Evolutionary conservation across 768 basidiomycete genomes (phyloP), one percentile per base, ranked within the genome.

Genomic region (Megacollybia marginata): DNA sequence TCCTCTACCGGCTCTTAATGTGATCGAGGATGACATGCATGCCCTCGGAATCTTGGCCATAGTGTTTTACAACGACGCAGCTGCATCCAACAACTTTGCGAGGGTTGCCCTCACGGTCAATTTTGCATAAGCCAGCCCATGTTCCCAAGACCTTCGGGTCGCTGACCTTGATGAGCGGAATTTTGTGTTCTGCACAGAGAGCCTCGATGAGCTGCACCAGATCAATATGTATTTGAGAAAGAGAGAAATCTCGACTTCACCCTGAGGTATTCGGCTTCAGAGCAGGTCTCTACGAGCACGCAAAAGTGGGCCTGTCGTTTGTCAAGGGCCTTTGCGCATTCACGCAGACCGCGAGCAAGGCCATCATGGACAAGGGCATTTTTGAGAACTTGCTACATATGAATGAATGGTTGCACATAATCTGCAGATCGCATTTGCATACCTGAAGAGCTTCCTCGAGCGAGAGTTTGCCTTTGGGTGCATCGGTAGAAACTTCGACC

Each of bases 61-160:
- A 97, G 65, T 97, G 91, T 80, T 92, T 98, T 59, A 99, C 94
- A 55, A 97, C 95, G 61, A 98, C 95, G 61, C 89, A 92, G 62
- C 80, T 85, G 76, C 90, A 92, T 49, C 87, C 85, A 48, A 93
- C 91, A 63, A 98, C 75, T 79, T 98, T 98, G 67, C 95, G 80
- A 44, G 95, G 88, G 74, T 96, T 97, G 57, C 95, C 95, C 75
- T 98, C 95, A 62, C 92, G 84, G 75, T 99, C 95, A 69, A 98
- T 94, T 80, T 99, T 99, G 86, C 95, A 97, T 54, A 99, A 82
- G 64, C 95, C 94, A 59, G 92, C 93, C 95, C 95, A 98, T 59
- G 88, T 91, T 33, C 95, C 95, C 63, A 99, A 88, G 57, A 95
- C 83, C 75, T 99, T 99, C 64, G 92, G 88, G 69, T 98, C 95